These are phyloP conservation scores for Penicillium malachiteum DNA, from an alignment of 495 filamentous ascomycete species.

Conservation along the genomic window DNA sequence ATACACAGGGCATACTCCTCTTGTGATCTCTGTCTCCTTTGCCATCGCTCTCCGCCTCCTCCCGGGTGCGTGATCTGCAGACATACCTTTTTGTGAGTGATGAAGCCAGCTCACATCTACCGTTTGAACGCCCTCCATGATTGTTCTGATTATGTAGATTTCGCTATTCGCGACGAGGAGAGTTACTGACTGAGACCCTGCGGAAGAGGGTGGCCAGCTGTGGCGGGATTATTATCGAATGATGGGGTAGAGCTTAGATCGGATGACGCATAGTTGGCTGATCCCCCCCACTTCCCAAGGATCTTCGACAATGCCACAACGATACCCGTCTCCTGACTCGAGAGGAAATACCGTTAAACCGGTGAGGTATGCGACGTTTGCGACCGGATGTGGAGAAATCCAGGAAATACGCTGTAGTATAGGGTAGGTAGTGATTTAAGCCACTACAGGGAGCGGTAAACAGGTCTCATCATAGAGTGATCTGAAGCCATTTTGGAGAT, in stretches of 20 bases:
- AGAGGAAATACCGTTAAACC: background rate
- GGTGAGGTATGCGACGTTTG: background rate
- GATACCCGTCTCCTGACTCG: background rate
- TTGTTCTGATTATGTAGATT: background rate
- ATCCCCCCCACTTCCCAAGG: conserved; percentile 19
- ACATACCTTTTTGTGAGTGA: conserved; percentile 59
- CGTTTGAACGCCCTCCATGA: conserved; percentile 62
- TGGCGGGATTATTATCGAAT: conserved; percentile 25
- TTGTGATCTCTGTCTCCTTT: background rate
- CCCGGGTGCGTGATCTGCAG: too few relatives aligned
- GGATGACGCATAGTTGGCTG: conserved; percentile 30
- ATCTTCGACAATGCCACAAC: conserved; percentile 3
- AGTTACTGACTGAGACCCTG: background rate
- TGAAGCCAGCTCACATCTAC: conserved; percentile 72
- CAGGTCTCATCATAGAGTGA: background rate
- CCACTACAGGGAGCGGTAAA: background rate
- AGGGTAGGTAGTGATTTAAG: too few relatives aligned
- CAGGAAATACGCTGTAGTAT: too few relatives aligned
- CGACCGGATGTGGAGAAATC: background rate
- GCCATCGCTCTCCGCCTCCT: background rate
- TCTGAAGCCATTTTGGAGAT: too few relatives aligned
- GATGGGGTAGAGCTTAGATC: conserved; percentile 25
- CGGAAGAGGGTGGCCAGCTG: conserved; percentile 11
- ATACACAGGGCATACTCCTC: background rate
- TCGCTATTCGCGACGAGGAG: too few relatives aligned